A percentile compares a stretch with the other conserved stretches of the same genome.
Conservation (phyloP, 371 early-diverging fungal genomes). For the Umbelopsis sp. region DNA sequence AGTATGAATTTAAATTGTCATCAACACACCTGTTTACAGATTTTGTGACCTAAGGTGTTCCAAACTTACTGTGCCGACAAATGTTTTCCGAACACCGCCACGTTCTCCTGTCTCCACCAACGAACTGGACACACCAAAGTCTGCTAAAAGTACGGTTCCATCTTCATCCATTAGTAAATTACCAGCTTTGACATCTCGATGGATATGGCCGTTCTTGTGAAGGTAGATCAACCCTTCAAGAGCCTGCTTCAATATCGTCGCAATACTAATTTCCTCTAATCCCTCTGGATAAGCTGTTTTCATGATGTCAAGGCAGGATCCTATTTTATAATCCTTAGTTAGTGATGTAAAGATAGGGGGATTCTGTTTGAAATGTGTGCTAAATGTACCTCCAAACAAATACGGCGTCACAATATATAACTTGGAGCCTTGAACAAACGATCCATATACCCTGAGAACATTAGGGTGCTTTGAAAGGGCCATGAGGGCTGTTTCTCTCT, state of each 20-base stretch:
- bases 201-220: conserved; percentile 88
- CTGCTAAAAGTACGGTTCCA: conserved; percentile 84
- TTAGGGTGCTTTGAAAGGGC: conserved; percentile 85
- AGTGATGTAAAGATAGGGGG: background rate
- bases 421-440: conserved; percentile 81
- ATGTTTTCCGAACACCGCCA: conserved; percentile 79
- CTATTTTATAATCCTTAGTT: conserved; percentile 25
- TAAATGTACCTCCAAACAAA: conserved; percentile 65
- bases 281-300: conserved; percentile 82
- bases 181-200: conserved; percentile 92
- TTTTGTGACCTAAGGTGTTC: background rate
- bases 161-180: conserved; percentile 86
- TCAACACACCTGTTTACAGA: background rate
- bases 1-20: background rate
- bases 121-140: conserved; percentile 89
- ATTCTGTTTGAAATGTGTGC: background rate
- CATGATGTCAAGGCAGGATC: conserved; percentile 91
- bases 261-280: conserved; percentile 81
- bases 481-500: conserved; percentile 90
- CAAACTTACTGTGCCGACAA: conserved; percentile 47
- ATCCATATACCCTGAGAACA: conserved; percentile 80
- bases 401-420: conserved; percentile 87
- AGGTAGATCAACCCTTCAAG: conserved; percentile 85
- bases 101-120: conserved; percentile 81
- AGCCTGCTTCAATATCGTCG: conserved; percentile 86